Evolutionary conservation across 2,329 filamentous ascomycete species (phyloP).

Genomic region (Aspergillus uvarum): DNA sequence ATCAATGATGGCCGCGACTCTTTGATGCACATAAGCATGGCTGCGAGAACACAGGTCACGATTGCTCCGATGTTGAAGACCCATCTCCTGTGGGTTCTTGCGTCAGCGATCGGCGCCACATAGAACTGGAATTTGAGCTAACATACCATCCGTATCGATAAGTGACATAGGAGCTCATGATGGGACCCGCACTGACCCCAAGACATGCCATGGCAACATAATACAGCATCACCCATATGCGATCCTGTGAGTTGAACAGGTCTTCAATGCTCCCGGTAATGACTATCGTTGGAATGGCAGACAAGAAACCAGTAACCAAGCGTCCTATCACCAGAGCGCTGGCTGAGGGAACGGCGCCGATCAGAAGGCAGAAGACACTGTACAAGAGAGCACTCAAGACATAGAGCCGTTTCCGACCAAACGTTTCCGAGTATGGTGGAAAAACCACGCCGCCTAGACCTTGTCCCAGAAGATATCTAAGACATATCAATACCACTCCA

Average conservation of each 20-base stretch:
- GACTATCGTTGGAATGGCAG: conserved; percentile 49
- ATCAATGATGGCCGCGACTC: conserved; percentile 48
- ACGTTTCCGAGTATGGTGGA: conserved; percentile 34
- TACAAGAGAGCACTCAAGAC: conserved; percentile 24
- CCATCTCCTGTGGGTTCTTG: conserved; percentile 39
- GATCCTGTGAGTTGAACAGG: conserved; percentile 44
- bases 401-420: conserved; percentile 35
- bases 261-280: conserved; percentile 51
- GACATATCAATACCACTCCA: not conserved
- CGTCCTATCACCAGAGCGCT: conserved; percentile 39
- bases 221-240: conserved; percentile 48
- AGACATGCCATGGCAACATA: conserved; percentile 45
- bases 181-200: conserved; percentile 45
- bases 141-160: conserved; percentile 37
- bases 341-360: conserved; percentile 34
- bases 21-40: conserved; percentile 38
- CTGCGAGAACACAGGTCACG: conserved; percentile 30
- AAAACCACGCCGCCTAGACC: conserved; percentile 30
- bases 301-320: conserved; percentile 44
- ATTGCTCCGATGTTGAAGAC: conserved; percentile 45
- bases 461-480: conserved; percentile 30
- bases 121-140: not conserved
- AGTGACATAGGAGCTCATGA: conserved; percentile 44
- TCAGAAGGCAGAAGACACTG: conserved; percentile 33
- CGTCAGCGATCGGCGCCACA: not conserved